phyloP scores from a whole-genome alignment of 371 early-diverging fungal species.

The Gilbertella persicaria region DNA sequence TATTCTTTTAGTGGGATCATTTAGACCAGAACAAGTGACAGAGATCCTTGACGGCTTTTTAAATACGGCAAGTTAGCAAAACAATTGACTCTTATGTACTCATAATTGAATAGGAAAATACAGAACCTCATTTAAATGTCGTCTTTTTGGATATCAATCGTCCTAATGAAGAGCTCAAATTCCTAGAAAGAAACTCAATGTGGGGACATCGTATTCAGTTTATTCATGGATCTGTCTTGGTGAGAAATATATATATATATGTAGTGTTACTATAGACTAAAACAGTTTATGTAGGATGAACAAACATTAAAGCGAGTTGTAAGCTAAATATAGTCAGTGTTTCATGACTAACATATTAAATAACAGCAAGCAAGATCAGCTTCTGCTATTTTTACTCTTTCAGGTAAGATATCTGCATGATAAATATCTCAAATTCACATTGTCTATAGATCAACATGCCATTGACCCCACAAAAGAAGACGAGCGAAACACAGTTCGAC shows the following conservation, averaged over 20 bases:
- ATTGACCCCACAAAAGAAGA: conserved; percentile 50
- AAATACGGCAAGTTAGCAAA: conserved; percentile 42
- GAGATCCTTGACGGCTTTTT: conserved; percentile 67
- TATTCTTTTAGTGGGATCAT: conserved; percentile 69
- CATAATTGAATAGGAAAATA: conserved; percentile 37
- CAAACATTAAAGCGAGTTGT: conserved; percentile 48
- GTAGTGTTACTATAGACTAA: neutral
- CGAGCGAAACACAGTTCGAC: conserved; percentile 60
- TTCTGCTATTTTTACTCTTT: conserved; percentile 52
- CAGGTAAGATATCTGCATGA: conserved; percentile 28
- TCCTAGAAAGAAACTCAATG: conserved; percentile 42
- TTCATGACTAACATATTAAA: conserved; percentile 8
- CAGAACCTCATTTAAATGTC: conserved; percentile 45
- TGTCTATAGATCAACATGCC: conserved; percentile 44
- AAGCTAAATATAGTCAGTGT: conserved; percentile 7
- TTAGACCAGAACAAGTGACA: conserved; percentile 49
- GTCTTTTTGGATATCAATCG: conserved; percentile 59
- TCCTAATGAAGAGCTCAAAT: conserved; percentile 55
- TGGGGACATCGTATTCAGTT: conserved; percentile 45
- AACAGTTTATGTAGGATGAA: conserved; percentile 20
- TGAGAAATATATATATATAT: neutral
- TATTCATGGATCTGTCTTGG: conserved; percentile 53
- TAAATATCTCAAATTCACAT: neutral
- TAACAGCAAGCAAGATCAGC: conserved; percentile 47
- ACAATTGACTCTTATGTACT: neutral